Percentiles rank a stretch among this genome's conserved stretches.
phyloP scores from a whole-genome alignment of 768 basidiomycete species.

The Rhodocollybia butyracea region DNA sequence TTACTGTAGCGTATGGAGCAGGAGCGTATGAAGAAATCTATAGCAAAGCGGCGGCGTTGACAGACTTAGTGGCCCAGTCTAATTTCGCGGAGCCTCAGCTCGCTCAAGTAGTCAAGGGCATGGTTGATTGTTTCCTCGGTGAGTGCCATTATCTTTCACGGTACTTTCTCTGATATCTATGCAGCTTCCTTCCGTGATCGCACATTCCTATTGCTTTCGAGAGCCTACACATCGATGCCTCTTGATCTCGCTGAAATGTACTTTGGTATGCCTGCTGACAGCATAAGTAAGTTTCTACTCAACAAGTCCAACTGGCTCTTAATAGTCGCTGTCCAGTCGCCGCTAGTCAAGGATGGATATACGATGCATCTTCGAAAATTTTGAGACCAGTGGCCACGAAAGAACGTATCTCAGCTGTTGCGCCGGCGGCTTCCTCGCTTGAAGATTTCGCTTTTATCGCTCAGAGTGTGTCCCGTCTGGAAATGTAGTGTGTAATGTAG shows the following conservation, averaged over 20 bases:
- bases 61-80: slow-evolving; percentile 36
- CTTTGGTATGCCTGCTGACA: slow-evolving; percentile 44
- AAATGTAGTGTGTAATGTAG: no score
- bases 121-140: slow-evolving; percentile 55
- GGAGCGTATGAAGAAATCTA: slow-evolving; percentile 58
- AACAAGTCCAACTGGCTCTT: slow-evolving; percentile 23
- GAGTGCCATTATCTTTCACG: slow-evolving; percentile 18
- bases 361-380: slow-evolving; percentile 41
- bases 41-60: slow-evolving; percentile 38
- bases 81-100: slow-evolving; percentile 47
- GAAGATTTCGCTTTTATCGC: slow-evolving; percentile 48
- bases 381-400: slow-evolving; percentile 33
- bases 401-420: background rate
- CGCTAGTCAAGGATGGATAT: slow-evolving; percentile 46
- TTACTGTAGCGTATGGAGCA: slow-evolving; percentile 50
- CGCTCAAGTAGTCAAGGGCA: slow-evolving; percentile 36
- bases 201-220: slow-evolving; percentile 53
- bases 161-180: background rate
- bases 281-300: slow-evolving; percentile 33
- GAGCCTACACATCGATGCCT: slow-evolving; percentile 64
- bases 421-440: slow-evolving; percentile 39
- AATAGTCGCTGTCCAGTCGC: slow-evolving; percentile 35
- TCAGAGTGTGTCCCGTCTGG: slow-evolving; percentile 50
- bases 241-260: slow-evolving; percentile 52
- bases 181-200: slow-evolving; percentile 58